phyloP scores from a whole-genome alignment of 2,329 filamentous ascomycete genomes.

The Fusarium fujikuroi region DNA sequence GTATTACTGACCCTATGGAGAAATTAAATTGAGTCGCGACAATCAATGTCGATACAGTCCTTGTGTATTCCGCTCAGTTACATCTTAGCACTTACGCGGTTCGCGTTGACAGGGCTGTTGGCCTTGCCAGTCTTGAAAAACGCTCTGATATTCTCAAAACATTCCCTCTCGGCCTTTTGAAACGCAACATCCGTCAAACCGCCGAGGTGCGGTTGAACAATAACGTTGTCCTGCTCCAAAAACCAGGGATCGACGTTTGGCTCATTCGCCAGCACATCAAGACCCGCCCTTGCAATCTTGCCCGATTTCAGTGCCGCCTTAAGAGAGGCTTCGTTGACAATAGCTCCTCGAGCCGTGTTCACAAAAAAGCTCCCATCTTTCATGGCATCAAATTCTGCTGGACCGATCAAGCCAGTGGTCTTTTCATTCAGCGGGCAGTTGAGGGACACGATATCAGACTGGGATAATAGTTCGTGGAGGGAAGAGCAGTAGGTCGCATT shows the following conservation, averaged over 20 bases:
- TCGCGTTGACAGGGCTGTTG: constrained; percentile 31
- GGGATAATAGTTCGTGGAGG: constrained; percentile 52
- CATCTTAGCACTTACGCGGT: not conserved
- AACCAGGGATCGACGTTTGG: constrained; percentile 45
- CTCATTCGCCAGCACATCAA: constrained; percentile 59
- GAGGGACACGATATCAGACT: constrained; percentile 53
- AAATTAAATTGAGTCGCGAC: too few species aligned
- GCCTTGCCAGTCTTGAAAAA: constrained; percentile 38
- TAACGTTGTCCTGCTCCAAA: constrained; percentile 39
- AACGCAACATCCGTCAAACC: constrained; percentile 56
- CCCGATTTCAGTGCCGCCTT: constrained; percentile 56
- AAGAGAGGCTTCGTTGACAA: constrained; percentile 59
- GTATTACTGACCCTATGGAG: not conserved
- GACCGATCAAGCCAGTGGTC: constrained; percentile 53
- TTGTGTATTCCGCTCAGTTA: not conserved
- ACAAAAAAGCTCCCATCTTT: constrained; percentile 57
- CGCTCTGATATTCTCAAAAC: constrained; percentile 44
- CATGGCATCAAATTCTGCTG: constrained; percentile 55
- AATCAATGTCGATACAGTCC: not conserved
- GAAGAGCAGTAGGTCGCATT: constrained; percentile 49
- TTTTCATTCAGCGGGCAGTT: constrained; percentile 52
- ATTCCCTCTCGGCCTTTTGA: constrained; percentile 54
- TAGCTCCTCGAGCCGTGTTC: constrained; percentile 60
- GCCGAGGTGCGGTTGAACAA: constrained; percentile 57
- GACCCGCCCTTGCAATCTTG: constrained; percentile 55